Evolutionary conservation across 305 asterid species (phyloP).

Genomic region (Withania somnifera): DNA sequence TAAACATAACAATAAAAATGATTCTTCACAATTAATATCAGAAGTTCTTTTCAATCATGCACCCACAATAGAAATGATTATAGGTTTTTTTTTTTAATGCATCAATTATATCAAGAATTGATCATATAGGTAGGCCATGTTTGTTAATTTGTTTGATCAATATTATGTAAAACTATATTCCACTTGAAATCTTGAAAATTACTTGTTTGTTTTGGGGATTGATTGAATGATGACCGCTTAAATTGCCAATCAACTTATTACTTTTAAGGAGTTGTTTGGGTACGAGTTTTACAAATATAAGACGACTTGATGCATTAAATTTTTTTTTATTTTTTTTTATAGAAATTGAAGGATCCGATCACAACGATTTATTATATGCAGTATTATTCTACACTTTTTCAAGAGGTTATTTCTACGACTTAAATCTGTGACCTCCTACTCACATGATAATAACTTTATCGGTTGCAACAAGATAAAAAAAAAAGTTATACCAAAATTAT

Average conservation of each 20-base stretch:
- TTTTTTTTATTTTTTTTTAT: too few species aligned
- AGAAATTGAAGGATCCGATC: too few species aligned
- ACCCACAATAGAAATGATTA: neutral
- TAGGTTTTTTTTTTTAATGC: neutral
- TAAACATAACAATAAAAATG: neutral
- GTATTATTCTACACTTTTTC: too few species aligned
- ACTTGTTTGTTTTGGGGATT: neutral
- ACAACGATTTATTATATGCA: too few species aligned
- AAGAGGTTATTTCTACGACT: too few species aligned
- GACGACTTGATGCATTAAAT: too few species aligned
- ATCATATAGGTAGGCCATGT: neutral
- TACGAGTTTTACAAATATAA: too few species aligned
- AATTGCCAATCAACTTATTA: neutral
- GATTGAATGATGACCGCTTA: neutral
- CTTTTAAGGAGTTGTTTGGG: too few species aligned
- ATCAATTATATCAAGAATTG: neutral
- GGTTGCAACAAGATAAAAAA: too few species aligned
- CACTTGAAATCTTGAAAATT: neutral
- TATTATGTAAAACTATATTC: neutral
- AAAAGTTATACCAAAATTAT: too few species aligned
- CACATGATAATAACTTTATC: too few species aligned
- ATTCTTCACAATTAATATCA: neutral
- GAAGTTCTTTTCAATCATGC: slow-evolving; percentile 1
- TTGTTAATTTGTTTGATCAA: neutral
- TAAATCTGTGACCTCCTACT: too few species aligned